Conservation (phyloP, 2,329 filamentous ascomycete species). For the Fusarium xyrophilum region DNA sequence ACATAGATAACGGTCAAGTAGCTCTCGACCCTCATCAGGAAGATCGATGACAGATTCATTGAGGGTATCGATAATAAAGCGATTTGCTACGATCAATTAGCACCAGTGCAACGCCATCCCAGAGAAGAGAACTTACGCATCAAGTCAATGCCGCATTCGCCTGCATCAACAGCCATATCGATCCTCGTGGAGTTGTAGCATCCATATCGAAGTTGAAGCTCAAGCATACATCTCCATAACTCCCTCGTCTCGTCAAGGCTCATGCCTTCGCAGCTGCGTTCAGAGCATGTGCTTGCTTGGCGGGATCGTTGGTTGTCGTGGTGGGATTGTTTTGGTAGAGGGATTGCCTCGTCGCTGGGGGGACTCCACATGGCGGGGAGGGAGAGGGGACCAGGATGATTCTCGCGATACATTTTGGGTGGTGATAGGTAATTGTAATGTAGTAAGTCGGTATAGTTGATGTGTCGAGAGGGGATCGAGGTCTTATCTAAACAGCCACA, state of each 20-base stretch:
- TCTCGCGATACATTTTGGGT: conserved; percentile 35
- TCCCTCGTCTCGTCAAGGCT: conserved; percentile 50
- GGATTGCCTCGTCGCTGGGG: conserved; percentile 19
- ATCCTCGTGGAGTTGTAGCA: conserved; percentile 60
- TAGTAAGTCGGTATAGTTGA: not conserved
- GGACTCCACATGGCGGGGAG: conserved; percentile 33
- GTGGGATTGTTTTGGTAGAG: conserved; percentile 24
- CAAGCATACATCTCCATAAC: conserved; percentile 58
- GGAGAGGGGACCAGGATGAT: conserved; percentile 32
- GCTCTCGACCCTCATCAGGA: conserved; percentile 47
- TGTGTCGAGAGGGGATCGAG: not conserved
- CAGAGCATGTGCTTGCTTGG: conserved; percentile 42
- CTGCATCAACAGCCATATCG: conserved; percentile 54
- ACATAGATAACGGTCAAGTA: conserved; percentile 44
- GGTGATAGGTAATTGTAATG: not conserved
- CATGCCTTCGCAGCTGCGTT: conserved; percentile 45
- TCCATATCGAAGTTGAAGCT: conserved; percentile 54
- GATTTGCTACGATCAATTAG: conserved; percentile 43
- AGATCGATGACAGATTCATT: conserved; percentile 49
- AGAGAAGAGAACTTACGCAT: conserved; percentile 51
- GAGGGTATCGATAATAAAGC: conserved; percentile 52
- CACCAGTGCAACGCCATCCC: rapidly evolving
- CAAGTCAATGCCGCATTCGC: conserved; percentile 49
- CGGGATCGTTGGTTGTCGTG: conserved; percentile 22
- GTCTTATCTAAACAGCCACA: conserved; percentile 12